Base-by-base conservation (phyloP, 2,329 filamentous ascomycete species). In the Lecanicillium sp. region DNA sequence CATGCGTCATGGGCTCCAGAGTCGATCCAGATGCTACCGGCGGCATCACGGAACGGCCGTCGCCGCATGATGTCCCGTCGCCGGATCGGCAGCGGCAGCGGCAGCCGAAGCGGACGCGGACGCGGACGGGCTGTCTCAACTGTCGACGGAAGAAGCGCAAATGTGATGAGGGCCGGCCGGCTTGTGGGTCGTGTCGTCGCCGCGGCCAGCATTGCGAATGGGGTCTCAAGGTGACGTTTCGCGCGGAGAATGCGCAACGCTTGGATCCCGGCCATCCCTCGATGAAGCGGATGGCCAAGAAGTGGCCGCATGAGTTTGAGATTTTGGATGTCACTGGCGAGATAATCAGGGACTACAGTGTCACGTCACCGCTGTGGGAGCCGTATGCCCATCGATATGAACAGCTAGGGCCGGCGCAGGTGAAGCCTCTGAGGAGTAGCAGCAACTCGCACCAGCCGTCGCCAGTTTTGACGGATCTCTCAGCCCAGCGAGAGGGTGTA, bases 101-200 rank as follows among this genome's bases (percentile, higher is more conserved):
- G 22, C 22, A 25, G 22, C 6, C 22, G 7, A 59, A 58, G 46
- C 51, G 55, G 11, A 58, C 52, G 31, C 50, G 58, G 13, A 61
- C 58, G 12, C 49, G 58, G 17, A 59, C 56, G 4, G 58, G 59
- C 1, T 62, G 59, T 29, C 54, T 62, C 38, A 61, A 61, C 42
- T 62, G 59, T 19, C 58, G 59, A 7, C 56, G 57, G 27, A 60
- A 58, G 48, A 62, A 62, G 51, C 52, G 59, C 30, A 62, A 60
- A 42, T 62, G 59, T 40, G 59, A 63, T 37, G 60, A 63, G 41
- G 45, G 45, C 5, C 55, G 52, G 1, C 60, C 60, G 6, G 44
- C 54, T 3, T 63, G 60, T 31, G 56, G 57, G 12, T 56, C 56
- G 2, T 63, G 59, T 44, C 43, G 48, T 9, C 53, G 57, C 9